phyloP scores from a whole-genome alignment of 2,329 filamentous ascomycete genomes.

The Westerdykella sp. region DNA sequence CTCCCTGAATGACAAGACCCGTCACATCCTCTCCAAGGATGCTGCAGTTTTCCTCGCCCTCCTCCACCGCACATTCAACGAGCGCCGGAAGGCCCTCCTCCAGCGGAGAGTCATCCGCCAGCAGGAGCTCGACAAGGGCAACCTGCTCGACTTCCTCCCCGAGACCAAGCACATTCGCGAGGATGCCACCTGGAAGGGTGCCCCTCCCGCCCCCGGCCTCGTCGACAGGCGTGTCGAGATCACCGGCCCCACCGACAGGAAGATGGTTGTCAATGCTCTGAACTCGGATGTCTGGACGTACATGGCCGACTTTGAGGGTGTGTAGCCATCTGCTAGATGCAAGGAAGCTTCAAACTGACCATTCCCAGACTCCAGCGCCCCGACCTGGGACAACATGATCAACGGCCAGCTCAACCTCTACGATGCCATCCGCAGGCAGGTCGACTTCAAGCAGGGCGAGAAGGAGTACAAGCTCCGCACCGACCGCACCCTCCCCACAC shows the following conservation, averaged over 20 bases:
- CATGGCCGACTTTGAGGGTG: constrained; percentile 98
- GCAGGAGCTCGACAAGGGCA: constrained; percentile 84
- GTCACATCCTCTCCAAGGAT: constrained; percentile 86
- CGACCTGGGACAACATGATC: constrained; percentile 99
- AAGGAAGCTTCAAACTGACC: constrained; percentile 7
- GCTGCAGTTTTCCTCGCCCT: constrained; percentile 89
- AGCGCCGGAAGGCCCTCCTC: constrained; percentile 77
- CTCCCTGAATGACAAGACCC: constrained; percentile 66
- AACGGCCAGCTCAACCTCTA: constrained; percentile 97
- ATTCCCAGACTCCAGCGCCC: constrained; percentile 74
- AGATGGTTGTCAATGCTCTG: constrained; percentile 97
- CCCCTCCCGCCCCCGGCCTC: constrained; percentile 82
- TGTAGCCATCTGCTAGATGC: constrained; percentile 16
- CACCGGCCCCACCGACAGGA: constrained; percentile 91
- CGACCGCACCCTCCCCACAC: constrained; percentile 76
- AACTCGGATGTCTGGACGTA: constrained; percentile 98
- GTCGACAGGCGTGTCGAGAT: constrained; percentile 95
- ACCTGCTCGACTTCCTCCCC: constrained; percentile 86
- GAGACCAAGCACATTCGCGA: constrained; percentile 95
- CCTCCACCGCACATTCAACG: constrained; percentile 91
- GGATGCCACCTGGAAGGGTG: constrained; percentile 87
- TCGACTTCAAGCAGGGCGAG: constrained; percentile 91
- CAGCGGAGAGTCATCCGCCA: constrained; percentile 82
- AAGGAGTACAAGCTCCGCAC: constrained; percentile 98
- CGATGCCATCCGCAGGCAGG: constrained; percentile 85